phyloP scores from a whole-genome alignment of 2,329 filamentous ascomycete species.

The Colletotrichum aenigma region DNA sequence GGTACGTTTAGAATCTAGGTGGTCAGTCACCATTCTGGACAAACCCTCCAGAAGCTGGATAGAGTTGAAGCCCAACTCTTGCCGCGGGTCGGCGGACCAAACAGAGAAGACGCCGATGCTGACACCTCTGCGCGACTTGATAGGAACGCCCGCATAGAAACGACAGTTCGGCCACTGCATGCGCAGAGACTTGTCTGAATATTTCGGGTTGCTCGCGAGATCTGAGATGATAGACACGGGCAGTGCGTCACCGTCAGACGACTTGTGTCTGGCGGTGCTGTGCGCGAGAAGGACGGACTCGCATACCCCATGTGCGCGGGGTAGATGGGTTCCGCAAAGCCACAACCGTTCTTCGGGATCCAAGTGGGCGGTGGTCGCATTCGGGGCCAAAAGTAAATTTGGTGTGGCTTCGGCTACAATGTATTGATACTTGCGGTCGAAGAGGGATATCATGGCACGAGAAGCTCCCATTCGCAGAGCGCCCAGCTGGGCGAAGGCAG shows the following conservation, averaged over 20 bases:
- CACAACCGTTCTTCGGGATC: conserved; percentile 14
- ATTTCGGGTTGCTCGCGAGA: conserved; percentile 19
- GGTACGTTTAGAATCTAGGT: conserved; percentile 36
- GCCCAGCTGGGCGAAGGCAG: conserved; percentile 54
- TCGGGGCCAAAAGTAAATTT: conserved; percentile 37
- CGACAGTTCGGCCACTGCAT: conserved; percentile 9
- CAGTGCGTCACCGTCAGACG: conserved; percentile 18
- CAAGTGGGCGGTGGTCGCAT: background rate
- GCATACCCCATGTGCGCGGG: conserved; percentile 30
- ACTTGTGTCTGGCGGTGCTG: background rate
- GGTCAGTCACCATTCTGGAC: conserved; percentile 34
- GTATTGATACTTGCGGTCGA: conserved; percentile 51
- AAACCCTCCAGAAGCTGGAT: conserved; percentile 27
- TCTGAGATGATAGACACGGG: conserved; percentile 39
- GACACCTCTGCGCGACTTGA: conserved; percentile 40
- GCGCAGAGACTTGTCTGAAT: no score
- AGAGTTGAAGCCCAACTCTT: conserved; percentile 29
- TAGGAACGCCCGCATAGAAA: conserved; percentile 47
- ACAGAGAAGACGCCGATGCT: conserved; percentile 47
- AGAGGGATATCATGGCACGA: conserved; percentile 55
- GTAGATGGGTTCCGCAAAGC: conserved; percentile 32
- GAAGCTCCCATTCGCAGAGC: conserved; percentile 40
- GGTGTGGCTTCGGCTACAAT: conserved; percentile 56
- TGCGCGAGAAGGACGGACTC: conserved; percentile 25
- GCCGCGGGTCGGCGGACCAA: conserved; percentile 30